Conservation (phyloP, 2,329 filamentous ascomycete genomes). For the Fusarium caatingaense region DNA sequence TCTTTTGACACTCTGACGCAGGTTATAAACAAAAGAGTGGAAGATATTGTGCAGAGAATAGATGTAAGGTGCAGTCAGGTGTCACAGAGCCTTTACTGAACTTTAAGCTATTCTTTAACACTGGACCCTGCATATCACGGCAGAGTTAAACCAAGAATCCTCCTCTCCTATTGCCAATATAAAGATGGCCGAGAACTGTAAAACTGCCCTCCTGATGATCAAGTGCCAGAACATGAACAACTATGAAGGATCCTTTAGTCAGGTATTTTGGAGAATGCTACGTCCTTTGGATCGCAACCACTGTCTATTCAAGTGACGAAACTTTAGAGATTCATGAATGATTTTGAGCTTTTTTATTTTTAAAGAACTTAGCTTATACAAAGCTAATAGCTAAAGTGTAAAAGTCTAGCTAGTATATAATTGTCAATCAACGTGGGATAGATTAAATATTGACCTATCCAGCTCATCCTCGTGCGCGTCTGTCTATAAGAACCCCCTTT, state of each 20-base stretch:
- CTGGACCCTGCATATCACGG: not conserved
- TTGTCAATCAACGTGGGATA: constrained; percentile 3
- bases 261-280: too few relatives aligned
- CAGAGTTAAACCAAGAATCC: not conserved
- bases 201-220: not conserved
- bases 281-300: too few relatives aligned
- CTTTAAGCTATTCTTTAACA: not conserved
- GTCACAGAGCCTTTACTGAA: not conserved
- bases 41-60: not conserved
- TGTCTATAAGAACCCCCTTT: constrained; percentile 5
- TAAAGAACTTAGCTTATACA: not conserved
- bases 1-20: not conserved
- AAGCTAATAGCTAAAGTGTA: not conserved
- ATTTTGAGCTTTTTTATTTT: not conserved
- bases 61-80: not conserved
- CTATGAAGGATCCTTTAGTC: not conserved
- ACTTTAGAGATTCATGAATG: too few relatives aligned
- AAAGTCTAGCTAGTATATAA: constrained; percentile 3
- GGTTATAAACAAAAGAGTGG: not conserved
- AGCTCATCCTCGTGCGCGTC: not conserved
- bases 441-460: constrained; percentile 3
- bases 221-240: not conserved
- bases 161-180: not conserved
- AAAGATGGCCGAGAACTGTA: not conserved
- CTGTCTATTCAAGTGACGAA: not conserved